phyloP scores from a whole-genome alignment of 371 early-diverging fungal species.

The Mortierella sp. region DNA sequence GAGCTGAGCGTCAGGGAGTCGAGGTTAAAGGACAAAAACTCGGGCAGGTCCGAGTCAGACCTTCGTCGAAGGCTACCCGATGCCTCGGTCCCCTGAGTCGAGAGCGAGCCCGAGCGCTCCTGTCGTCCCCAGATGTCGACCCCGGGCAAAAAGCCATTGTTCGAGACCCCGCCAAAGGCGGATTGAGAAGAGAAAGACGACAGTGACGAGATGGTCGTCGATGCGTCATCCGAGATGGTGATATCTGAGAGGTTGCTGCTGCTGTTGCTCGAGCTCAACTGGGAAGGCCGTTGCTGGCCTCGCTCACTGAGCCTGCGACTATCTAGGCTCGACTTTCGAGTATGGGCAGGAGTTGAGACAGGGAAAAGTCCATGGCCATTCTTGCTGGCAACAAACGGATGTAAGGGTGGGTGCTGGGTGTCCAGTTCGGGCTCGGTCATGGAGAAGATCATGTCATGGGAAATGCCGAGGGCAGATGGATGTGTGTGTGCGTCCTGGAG shows the following conservation, averaged over 20 bases:
- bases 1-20: slow-evolving; percentile 10
- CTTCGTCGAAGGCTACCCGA: slow-evolving; percentile 18
- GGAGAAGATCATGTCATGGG: neutral
- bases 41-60: slow-evolving; percentile 31
- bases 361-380: slow-evolving; percentile 21
- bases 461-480: neutral
- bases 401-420: slow-evolving; percentile 21
- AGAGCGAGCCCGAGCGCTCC: neutral
- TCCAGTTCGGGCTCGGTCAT: neutral
- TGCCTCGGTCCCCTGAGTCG: neutral
- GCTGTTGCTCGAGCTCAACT: slow-evolving; percentile 3
- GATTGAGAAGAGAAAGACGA: slow-evolving; percentile 6
- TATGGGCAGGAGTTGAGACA: slow-evolving; percentile 17
- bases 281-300: neutral
- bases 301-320: neutral
- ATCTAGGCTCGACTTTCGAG: slow-evolving; percentile 11
- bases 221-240: slow-evolving; percentile 4
- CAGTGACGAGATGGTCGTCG: slow-evolving; percentile 9
- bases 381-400: slow-evolving; percentile 27
- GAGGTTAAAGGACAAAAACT: slow-evolving; percentile 4
- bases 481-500: neutral
- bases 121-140: slow-evolving; percentile 25
- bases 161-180: neutral
- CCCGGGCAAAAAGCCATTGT: slow-evolving; percentile 28
- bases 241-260: slow-evolving; percentile 8